Base-by-base conservation (phyloP, 192 early-diverging fungal species). In the Backusella mclennaniae region DNA sequence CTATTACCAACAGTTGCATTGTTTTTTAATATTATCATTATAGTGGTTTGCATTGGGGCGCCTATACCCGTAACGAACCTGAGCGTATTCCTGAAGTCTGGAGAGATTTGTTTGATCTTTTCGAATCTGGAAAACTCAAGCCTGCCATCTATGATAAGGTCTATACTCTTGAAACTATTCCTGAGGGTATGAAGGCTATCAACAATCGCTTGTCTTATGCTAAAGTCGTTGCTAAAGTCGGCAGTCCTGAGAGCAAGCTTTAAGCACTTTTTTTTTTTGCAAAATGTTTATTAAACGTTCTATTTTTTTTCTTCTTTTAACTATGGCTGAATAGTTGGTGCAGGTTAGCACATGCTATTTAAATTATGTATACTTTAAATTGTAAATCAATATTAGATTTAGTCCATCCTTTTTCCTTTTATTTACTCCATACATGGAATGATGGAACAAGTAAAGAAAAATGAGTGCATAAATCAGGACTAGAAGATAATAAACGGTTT, bases 41-140 rank as follows among this genome's bases (percentile, higher is more conserved):
- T 71, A 77, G 76, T 26, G 94, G 94, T 3, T 85, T 96, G 19
- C 88, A 90, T 70, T 95, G 94, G 93, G 93, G 93, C 15, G 89
- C 90, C 0, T 92, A 95, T 74, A 73, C 77, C 11, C 83, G 77
- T 31, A 78, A 89, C 59, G 90, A 95, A 72, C 78, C 85, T 3
- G 89, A 86, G 29, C 80, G 81, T 6, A 85, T 94, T 15, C 80
- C 83, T 3, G 78, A 88, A 66, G 93, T 93, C 4, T 96, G 95
- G 95, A 80, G 79, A 7, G 90, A 79, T 19, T 70, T 94, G 52
- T 88, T 94, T 67, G 76, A 84, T 39, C 71, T 91, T 67, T 88
- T 91, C 59, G 87, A 87, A 38, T 70, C 83, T 2, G 77, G 86
- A 26, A 85, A 87, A 71, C 73, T 93, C 36, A 82, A 82, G 21